phyloP scores from a whole-genome alignment of 1,284 basidiomycete species.

The Singerocomus rubriflavus region DNA sequence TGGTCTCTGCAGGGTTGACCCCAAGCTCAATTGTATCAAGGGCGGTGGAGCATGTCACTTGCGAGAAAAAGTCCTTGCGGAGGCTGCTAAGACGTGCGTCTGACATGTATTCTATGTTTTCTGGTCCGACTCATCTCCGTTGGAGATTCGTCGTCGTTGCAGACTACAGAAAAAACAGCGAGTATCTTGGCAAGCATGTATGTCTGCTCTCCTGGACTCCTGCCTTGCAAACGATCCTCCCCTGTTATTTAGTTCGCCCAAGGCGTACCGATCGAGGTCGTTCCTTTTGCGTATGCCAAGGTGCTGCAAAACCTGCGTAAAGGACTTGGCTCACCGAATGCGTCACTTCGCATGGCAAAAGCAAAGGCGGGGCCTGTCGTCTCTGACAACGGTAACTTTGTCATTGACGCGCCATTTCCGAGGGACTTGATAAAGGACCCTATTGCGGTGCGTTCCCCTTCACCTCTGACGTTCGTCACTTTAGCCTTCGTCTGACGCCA shows the following conservation, averaged over 20 bases:
- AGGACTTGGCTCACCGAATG: conserved; percentile 59
- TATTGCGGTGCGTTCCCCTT: conserved; percentile 47
- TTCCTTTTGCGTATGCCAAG: conserved; percentile 92
- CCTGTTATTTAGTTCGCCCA: conserved; percentile 62
- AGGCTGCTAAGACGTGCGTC: conserved; percentile 80
- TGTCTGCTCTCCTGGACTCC: conserved; percentile 30
- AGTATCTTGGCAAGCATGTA: conserved; percentile 80
- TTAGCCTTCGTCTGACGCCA: not conserved
- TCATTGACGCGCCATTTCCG: conserved; percentile 89
- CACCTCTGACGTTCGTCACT: not conserved
- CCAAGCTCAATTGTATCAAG: conserved; percentile 91
- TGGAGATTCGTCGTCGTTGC: conserved; percentile 89
- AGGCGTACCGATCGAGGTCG: conserved; percentile 95
- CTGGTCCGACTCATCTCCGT: conserved; percentile 6
- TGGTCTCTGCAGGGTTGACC: conserved; percentile 67
- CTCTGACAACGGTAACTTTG: conserved; percentile 93
- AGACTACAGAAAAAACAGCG: conserved; percentile 91
- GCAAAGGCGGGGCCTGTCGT: conserved; percentile 93
- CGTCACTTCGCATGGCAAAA: conserved; percentile 78
- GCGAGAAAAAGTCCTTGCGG: conserved; percentile 95
- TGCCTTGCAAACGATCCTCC: not conserved
- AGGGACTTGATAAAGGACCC: conserved; percentile 70
- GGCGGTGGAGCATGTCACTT: conserved; percentile 97
- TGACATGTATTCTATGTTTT: not conserved
- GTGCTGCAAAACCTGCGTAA: conserved; percentile 71